Conservation (phyloP, 768 basidiomycete species). For the Psilocybe cubensis region DNA sequence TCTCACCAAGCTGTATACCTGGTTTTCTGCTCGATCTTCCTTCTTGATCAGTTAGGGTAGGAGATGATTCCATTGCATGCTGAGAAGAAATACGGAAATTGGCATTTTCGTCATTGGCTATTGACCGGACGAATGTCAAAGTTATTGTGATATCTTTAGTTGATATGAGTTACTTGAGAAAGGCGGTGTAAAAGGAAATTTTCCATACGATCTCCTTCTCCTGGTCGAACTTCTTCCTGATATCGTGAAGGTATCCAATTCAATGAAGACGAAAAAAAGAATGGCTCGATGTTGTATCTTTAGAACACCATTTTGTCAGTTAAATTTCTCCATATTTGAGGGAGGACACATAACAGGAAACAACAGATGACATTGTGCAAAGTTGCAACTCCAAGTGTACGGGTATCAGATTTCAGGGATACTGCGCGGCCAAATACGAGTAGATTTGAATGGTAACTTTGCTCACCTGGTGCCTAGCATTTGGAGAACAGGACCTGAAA, state of each 20-base stretch:
- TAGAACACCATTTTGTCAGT: background rate
- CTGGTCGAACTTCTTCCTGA: constrained; percentile 46
- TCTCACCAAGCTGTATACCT: background rate
- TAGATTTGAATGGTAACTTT: constrained; percentile 34
- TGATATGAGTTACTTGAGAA: background rate
- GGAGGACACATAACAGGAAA: background rate
- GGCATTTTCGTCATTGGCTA: constrained; percentile 26
- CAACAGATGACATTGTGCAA: background rate
- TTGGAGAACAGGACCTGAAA: constrained; percentile 56
- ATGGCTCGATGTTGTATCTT: constrained; percentile 65
- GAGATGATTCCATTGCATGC: constrained; percentile 15
- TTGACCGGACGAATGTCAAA: constrained; percentile 55
- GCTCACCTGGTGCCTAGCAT: constrained; percentile 64
- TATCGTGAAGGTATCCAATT: constrained; percentile 74
- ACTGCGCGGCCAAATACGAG: constrained; percentile 42
- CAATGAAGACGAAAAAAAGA: constrained; percentile 66
- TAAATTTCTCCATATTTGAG: background rate
- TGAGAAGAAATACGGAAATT: constrained; percentile 17
- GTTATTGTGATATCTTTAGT: constrained; percentile 58
- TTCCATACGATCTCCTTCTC: constrained; percentile 59
- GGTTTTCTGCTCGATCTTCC: background rate
- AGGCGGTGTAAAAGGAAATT: no score
- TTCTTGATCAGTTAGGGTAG: background rate
- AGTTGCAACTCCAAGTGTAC: background rate
- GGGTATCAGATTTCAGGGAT: background rate